Base-by-base conservation (phyloP, 2,329 filamentous ascomycete species). In the Sporothrix euskadiensis region DNA sequence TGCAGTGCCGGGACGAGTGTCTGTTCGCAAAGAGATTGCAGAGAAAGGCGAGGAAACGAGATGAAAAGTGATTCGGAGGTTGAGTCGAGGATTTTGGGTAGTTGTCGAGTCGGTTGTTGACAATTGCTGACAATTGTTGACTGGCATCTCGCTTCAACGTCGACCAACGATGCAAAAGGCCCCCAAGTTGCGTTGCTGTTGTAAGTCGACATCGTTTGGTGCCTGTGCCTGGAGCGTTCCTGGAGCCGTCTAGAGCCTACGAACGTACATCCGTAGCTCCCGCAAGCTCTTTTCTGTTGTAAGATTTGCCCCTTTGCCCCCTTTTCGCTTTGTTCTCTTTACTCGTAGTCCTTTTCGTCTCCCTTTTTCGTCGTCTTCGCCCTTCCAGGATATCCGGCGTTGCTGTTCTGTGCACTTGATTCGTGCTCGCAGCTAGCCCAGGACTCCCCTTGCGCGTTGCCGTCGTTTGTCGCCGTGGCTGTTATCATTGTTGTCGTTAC, bases 1-100 rank as follows among this genome's bases (percentile, higher is more conserved):
- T 71, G 69, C 69, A 61, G 39, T 71, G 69, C 69, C 69, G 56
- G 41, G 16, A 49, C 22, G 54, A 59, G 30, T 32, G 69, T 71
- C 57, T 63, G 70, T 65, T 63, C 57, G 57, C 57, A 65, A 65
- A 71, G 69, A 70, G 68, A 56, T 69, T 69, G 66, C 66, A 69
- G 66, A 39, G 32, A 49, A 44, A 65, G 61, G 35, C 35, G 35
- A 35, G 35, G 35, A 35, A 35, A 54, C n/a, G 35, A 52, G 44
- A 54, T 39, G 63, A 68, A 14, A 69, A 52, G 44, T 68, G 61
- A 47, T 19, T 39, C 19, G 35, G 10, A 26, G n/a, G n/a, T 56
- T 5, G 52, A 56, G 22, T 26, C 26, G 26, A 26, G 26, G 26
- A 26, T 26, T 26, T 26, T 26, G 26, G 26, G 26, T 26, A 26